phyloP scores from a whole-genome alignment of 106 monocot species.

The Agapanthus africanus region DNA sequence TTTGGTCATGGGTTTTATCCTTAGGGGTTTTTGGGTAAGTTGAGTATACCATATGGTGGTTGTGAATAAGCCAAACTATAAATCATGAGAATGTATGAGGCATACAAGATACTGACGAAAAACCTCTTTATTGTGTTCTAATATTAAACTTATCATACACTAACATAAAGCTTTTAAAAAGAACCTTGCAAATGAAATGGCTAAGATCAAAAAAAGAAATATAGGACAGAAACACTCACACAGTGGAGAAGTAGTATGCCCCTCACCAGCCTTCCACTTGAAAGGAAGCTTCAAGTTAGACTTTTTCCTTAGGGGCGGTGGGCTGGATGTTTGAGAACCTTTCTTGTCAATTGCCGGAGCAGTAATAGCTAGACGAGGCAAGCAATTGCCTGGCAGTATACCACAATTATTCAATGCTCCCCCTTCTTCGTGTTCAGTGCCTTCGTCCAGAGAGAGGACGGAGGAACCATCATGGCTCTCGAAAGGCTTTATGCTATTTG shows the following conservation, averaged over 20 bases:
- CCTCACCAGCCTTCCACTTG: constrained; percentile 75
- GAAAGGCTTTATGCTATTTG: no score
- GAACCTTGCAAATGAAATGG: constrained; percentile 48
- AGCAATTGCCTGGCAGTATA: constrained; percentile 77
- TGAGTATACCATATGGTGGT: no score
- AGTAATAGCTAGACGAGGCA: constrained; percentile 66
- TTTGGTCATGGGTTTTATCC: no score
- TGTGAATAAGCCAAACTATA: no score
- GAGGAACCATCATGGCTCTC: constrained; percentile 36
- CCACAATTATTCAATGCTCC: constrained; percentile 73
- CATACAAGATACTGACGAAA: neutral
- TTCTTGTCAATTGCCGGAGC: constrained; percentile 58
- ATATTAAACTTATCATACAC: neutral
- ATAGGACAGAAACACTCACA: constrained; percentile 22
- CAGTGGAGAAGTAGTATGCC: constrained; percentile 36
- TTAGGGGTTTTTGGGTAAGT: no score
- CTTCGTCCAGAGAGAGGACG: constrained; percentile 30
- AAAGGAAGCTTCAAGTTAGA: constrained; percentile 32
- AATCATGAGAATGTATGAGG: no score
- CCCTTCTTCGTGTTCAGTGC: constrained; percentile 15
- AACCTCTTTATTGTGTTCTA: neutral
- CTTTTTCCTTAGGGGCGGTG: constrained; percentile 61
- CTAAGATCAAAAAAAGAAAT: neutral
- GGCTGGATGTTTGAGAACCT: constrained; percentile 55
- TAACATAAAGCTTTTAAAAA: constrained; percentile 54